These are phyloP conservation scores for Clausena lansium DNA, from an alignment of 345 rosid species.

Conservation along the genomic window DNA sequence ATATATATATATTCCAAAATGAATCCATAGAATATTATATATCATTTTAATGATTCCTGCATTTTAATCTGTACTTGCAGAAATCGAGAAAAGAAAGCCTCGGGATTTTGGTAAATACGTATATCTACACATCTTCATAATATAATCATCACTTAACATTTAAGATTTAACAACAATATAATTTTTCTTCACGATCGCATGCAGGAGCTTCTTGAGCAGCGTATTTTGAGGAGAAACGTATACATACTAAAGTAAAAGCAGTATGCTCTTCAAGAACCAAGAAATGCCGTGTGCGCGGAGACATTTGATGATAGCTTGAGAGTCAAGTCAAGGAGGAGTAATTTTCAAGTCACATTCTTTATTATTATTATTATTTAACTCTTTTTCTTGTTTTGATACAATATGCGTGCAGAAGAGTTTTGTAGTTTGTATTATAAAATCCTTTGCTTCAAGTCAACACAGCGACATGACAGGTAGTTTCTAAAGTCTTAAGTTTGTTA, in stretches of 20 bases:
- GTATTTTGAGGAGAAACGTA: constrained; percentile 31
- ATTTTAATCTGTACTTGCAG: constrained; percentile 27
- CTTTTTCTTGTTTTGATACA: background rate
- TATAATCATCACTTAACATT: background rate
- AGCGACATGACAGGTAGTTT: background rate
- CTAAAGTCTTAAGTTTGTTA: background rate
- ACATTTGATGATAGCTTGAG: background rate
- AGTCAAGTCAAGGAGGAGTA: background rate
- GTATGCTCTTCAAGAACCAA: background rate
- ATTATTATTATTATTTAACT: background rate
- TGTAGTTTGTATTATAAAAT: background rate
- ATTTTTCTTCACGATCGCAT: constrained; percentile 11
- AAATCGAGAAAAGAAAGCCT: constrained; percentile 49
- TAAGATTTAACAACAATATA: background rate
- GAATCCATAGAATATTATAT: no score
- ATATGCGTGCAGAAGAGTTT: background rate
- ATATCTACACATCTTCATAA: background rate
- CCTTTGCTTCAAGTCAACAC: background rate
- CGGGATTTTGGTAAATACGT: constrained; percentile 64
- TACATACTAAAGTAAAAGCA: background rate
- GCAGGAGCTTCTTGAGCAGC: constrained; percentile 61
- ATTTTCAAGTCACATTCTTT: background rate
- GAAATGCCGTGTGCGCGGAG: background rate
- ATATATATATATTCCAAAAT: no score
- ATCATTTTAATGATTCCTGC: background rate